Evolutionary conservation across 208 protist species (phyloP).

Genomic region (Acanthamoeba rhysodes): DNA sequence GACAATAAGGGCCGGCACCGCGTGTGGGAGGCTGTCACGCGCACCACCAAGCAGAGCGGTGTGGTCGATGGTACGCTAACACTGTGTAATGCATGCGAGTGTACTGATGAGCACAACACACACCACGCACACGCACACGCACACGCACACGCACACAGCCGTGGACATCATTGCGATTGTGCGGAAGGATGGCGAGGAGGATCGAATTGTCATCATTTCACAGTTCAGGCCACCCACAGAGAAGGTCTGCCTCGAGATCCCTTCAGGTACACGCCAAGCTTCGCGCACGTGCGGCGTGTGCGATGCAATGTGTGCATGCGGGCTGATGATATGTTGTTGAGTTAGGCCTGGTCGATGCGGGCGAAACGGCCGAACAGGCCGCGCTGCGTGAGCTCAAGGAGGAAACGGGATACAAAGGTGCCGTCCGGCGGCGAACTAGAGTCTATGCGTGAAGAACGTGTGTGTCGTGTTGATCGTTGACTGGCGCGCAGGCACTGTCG

Average conservation of each 20-base stretch:
- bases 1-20: neutral
- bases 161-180: slow-evolving; percentile 49
- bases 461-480: neutral
- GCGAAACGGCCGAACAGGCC: slow-evolving; percentile 43
- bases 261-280: neutral
- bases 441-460: too few species aligned
- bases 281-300: neutral
- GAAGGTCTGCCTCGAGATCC: slow-evolving; percentile 47
- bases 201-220: neutral
- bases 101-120: too few species aligned
- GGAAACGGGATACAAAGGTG: slow-evolving; percentile 54
- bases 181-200: neutral
- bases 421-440: neutral
- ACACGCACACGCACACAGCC: neutral
- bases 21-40: slow-evolving; percentile 19
- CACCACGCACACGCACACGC: too few species aligned
- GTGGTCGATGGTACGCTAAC: neutral
- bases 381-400: slow-evolving; percentile 48
- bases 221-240: slow-evolving; percentile 48
- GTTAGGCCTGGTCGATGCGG: slow-evolving; percentile 31
- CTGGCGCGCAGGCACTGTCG: neutral
- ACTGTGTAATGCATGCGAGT: too few species aligned
- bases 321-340: too few species aligned
- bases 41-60: neutral
- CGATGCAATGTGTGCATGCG: too few species aligned